phyloP scores from a whole-genome alignment of 2,329 filamentous ascomycete species.

The Fulvia fulva region DNA sequence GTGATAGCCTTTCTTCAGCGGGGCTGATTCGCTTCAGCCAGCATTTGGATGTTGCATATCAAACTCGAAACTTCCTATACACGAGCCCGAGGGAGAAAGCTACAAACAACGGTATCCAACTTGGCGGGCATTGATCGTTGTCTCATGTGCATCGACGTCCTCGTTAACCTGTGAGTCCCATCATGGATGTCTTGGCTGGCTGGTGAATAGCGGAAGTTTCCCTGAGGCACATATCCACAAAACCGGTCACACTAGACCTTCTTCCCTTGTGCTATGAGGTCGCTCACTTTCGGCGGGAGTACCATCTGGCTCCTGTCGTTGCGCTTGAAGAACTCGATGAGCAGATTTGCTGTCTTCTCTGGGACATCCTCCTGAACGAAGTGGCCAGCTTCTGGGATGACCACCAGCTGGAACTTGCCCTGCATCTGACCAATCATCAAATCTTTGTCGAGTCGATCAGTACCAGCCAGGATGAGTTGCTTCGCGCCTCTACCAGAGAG shows the following conservation, averaged over 20 bases:
- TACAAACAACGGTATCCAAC: too few relatives aligned
- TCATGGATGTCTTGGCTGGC: too few relatives aligned
- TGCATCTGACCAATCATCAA: slow-evolving; percentile 97
- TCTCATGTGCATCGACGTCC: too few relatives aligned
- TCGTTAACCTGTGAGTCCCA: too few relatives aligned
- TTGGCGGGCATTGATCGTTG: too few relatives aligned
- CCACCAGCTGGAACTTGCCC: slow-evolving; percentile 92
- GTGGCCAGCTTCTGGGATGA: slow-evolving; percentile 91
- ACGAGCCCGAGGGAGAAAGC: too few relatives aligned
- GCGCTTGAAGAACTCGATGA: slow-evolving; percentile 86
- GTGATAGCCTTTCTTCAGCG: too few relatives aligned
- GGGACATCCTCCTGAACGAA: slow-evolving; percentile 96
- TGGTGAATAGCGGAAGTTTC: too few relatives aligned
- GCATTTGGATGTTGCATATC: too few relatives aligned
- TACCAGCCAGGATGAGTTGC: slow-evolving; percentile 78
- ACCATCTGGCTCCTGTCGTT: slow-evolving; percentile 85
- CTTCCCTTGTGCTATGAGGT: slow-evolving; percentile 47
- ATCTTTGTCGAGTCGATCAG: slow-evolving; percentile 84
- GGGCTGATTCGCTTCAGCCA: too few relatives aligned
- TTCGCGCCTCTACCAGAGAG: slow-evolving; percentile 77
- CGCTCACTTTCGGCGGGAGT: slow-evolving; percentile 79
- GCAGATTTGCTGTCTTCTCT: slow-evolving; percentile 76
- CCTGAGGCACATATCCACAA: background rate
- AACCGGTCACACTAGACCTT: slow-evolving; percentile 41
- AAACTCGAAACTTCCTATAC: too few relatives aligned